phyloP scores from a whole-genome alignment of 768 basidiomycete species.

The Tephrocybe sp. region DNA sequence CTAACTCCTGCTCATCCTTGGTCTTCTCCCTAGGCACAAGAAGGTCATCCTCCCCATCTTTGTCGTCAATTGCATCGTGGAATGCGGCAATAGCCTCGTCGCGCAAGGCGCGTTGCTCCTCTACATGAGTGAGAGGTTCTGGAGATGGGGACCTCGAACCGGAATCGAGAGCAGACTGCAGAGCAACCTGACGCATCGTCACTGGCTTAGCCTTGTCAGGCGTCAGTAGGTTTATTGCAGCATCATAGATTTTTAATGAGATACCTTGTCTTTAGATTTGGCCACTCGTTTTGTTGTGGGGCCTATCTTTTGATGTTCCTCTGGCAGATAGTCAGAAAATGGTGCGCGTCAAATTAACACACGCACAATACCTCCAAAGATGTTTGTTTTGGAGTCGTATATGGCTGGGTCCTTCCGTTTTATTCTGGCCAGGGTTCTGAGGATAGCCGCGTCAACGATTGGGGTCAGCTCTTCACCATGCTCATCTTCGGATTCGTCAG shows the following conservation, averaged over 20 bases:
- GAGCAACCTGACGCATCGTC: slow-evolving; percentile 69
- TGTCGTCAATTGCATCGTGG: slow-evolving; percentile 41
- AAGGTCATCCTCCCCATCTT: slow-evolving; percentile 41
- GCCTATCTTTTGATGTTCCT: slow-evolving; percentile 60
- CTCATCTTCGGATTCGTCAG: slow-evolving; percentile 85
- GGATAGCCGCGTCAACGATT: slow-evolving; percentile 89
- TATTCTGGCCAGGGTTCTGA: slow-evolving; percentile 86
- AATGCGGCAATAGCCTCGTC: slow-evolving; percentile 87
- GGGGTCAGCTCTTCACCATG: slow-evolving; percentile 95
- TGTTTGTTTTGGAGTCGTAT: slow-evolving; percentile 64
- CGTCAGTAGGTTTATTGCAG: neutral
- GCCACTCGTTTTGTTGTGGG: slow-evolving; percentile 24
- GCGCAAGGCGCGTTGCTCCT: slow-evolving; percentile 75
- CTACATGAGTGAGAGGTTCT: slow-evolving; percentile 50
- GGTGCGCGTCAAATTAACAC: neutral
- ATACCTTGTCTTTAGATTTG: slow-evolving; percentile 50
- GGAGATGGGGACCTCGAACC: slow-evolving; percentile 62
- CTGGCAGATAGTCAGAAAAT: slow-evolving; percentile 30
- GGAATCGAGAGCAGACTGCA: slow-evolving; percentile 56
- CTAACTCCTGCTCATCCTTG: slow-evolving; percentile 68
- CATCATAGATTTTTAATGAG: neutral
- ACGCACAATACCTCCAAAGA: slow-evolving; percentile 70
- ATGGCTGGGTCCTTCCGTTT: slow-evolving; percentile 80
- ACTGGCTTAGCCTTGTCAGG: slow-evolving; percentile 59
- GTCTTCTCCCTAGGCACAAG: slow-evolving; percentile 76